Base-by-base conservation (phyloP, 2,329 filamentous ascomycete species). In the Dactylellina parvicollis region DNA sequence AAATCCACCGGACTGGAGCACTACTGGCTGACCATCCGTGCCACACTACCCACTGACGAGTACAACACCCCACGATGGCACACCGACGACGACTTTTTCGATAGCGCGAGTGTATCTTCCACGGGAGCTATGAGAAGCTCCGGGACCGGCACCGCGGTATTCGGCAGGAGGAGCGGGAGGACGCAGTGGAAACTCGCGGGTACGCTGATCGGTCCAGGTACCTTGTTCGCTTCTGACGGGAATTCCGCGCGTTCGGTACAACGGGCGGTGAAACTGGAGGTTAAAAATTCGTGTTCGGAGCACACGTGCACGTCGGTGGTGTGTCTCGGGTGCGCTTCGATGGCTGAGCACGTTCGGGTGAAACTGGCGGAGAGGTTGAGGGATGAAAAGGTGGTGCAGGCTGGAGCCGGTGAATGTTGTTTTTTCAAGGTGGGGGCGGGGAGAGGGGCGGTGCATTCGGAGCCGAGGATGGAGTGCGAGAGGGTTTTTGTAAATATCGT, bases 121-220 rank as follows among this genome's bases (percentile, higher is more conserved):
- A 50, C n/a, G n/a, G 54, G 38, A 1, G 28, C 26, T 7, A 38
- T 34, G 26, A 26, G 49, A 2, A 54, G 16, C 8, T 3, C 26
- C 22, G 44, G 9, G n/a, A n/a, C n/a, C n/a, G n/a, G n/a, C n/a
- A n/a, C n/a, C n/a, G n/a, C n/a, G n/a, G n/a, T n/a, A n/a, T n/a
- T 69, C 42, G 47, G 18, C 26, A 26, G 50, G 26, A 42, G 65
- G 12, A 70, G 62, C 22, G 38, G 75, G 18, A 54, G 50, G 46
- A 82, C 82, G n/a, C 79, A 82, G 74, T 85, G 83, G 83, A 85
- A 85, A 78, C 79, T 85, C 0, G 82, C 81, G 75, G 80, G 83
- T 1, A 82, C 83, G 0, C 79, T 85, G 8, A 80, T 84, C 0
- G 84, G 84, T 1, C 82, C 83, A 0, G 76, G 80, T 1, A 85